These are phyloP conservation scores for Graphilbum fragrans DNA, from an alignment of 2,329 filamentous ascomycete genomes.

Conservation along the genomic window DNA sequence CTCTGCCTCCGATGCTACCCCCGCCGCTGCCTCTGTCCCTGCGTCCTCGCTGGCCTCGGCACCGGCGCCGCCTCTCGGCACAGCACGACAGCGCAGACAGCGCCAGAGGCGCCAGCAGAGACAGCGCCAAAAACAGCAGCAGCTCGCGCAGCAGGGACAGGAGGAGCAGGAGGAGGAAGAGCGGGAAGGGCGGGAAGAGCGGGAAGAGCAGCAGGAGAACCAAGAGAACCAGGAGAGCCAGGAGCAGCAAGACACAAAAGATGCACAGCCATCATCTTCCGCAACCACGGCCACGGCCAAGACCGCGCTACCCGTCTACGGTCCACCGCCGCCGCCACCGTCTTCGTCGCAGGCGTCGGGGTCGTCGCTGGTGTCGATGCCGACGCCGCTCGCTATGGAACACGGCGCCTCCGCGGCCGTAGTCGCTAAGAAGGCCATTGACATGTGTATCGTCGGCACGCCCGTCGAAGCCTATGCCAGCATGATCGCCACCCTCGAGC, in stretches of 20 bases:
- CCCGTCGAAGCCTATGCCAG: too few relatives aligned
- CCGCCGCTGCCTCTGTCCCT: not conserved
- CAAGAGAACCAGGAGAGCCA: constrained; percentile 2
- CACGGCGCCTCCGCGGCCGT: too few relatives aligned
- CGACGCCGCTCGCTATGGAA: too few relatives aligned
- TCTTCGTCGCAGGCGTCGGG: not conserved
- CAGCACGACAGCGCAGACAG: constrained; percentile 11
- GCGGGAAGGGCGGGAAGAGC: not conserved
- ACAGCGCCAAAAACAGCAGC: too few relatives aligned
- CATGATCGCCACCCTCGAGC: too few relatives aligned
- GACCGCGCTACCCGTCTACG: constrained; percentile 8
- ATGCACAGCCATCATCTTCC: not conserved
- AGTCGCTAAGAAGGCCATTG: too few relatives aligned
- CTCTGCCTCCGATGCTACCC: not conserved
- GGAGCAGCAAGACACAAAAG: not conserved
- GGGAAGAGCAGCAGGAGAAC: not conserved
- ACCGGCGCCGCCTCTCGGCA: constrained; percentile 7
- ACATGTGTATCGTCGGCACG: too few relatives aligned
- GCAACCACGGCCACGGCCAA: not conserved
- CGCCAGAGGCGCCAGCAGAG: constrained; percentile 11
- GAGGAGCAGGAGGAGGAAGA: constrained; percentile 6
- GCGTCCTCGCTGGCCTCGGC: not conserved
- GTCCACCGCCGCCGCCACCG: constrained; percentile 10
- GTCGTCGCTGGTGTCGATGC: too few relatives aligned
- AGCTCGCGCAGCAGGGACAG: constrained; percentile 10